Base-by-base conservation (phyloP, 352 stramenopile genomes). In the Pythium brassicae region DNA sequence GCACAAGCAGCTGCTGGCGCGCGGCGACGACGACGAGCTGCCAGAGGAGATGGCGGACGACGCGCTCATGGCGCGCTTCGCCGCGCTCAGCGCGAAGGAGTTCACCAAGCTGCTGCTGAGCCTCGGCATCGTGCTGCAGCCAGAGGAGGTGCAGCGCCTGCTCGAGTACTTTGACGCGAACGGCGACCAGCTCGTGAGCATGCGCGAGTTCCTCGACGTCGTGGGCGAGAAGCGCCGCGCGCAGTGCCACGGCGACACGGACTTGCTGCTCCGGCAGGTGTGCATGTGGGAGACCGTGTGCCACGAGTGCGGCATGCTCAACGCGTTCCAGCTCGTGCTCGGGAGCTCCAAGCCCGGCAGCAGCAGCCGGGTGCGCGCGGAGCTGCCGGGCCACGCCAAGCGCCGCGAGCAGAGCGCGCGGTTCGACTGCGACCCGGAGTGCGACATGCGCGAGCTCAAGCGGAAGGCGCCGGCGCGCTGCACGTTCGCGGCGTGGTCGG, bases 241-340 rank as follows among this genome's bases (percentile, higher is more conserved):
- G 6, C 70, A 87, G 50, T 89, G 81, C 37, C 83, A 86, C 27
- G 85, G 85, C 19, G 83, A 93, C 60, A 92, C 83, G 7, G 81
- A 91, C 53, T 34, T 81, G 19, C 60, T 92, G 22, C 71, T 95
- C n/a, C 71, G 80, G 29, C 71, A 87, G 2, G 86, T 94, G 47
- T 97, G 89, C 65, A 87, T 92, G 69, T 97, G 89, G 88, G 85
- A 96, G 59, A 95, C 89, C 0, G 90, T 95, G 4, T 97, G 89
- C 59, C 86, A 92, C 54, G 83, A 91, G 50, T 96, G 87, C 40
- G 88, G 88, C 19, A 96, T 97, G 86, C 63, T 93, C 23, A 93
- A 95, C 46, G 89, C 85, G 29, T 97, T 95, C 55, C 79, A 94
- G 45, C 69, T 97, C 12, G 75, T 91, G 8, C 59, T 92, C 11